phyloP scores from a whole-genome alignment of 2,329 filamentous ascomycete genomes.

The Fusarium pseudoanthophilum region DNA sequence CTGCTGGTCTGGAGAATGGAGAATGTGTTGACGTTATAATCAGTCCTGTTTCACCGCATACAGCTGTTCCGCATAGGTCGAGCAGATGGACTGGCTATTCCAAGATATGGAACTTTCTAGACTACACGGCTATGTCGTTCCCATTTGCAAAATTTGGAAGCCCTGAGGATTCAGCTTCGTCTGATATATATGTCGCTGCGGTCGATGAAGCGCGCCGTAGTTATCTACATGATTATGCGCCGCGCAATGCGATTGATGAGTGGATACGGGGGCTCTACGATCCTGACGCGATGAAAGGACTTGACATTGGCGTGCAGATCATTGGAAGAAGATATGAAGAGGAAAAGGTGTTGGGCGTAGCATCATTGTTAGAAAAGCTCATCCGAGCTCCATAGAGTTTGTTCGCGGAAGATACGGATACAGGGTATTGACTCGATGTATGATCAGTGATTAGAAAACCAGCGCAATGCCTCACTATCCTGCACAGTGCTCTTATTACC shows the following conservation, averaged over 20 bases:
- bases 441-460: not conserved
- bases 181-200: not conserved
- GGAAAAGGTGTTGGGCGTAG: not conserved
- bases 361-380: not conserved
- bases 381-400: not conserved
- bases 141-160: not conserved
- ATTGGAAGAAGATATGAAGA: not conserved
- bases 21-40: not conserved
- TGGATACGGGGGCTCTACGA: not conserved
- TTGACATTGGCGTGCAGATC: not conserved
- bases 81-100: not conserved
- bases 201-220: not conserved
- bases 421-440: fast-evolving
- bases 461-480: not conserved
- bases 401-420: fast-evolving
- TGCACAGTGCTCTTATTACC: too few species aligned
- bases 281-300: not conserved
- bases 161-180: fast-evolving
- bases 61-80: not conserved
- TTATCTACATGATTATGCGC: not conserved
- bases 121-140: not conserved
- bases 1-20: not conserved
- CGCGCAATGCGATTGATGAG: not conserved
- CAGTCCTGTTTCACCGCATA: not conserved
- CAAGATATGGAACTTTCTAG: conserved; percentile 1